phyloP scores from a whole-genome alignment of 768 basidiomycete genomes.

The Russula sp. region DNA sequence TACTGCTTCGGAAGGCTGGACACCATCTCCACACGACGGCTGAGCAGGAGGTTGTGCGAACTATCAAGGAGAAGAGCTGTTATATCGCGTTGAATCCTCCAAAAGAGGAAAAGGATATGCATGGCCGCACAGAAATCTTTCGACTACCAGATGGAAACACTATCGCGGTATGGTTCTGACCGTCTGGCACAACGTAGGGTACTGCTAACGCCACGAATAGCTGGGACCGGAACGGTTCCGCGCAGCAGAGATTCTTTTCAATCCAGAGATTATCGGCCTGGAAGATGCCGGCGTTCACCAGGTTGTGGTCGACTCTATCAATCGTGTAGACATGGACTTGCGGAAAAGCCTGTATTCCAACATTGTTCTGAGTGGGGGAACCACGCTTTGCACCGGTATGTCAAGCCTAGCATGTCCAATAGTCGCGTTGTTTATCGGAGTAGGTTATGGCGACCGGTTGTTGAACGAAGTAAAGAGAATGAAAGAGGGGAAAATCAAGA shows the following conservation, averaged over 20 bases:
- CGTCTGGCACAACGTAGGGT: constrained; percentile 7
- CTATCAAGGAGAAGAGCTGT: constrained; percentile 98
- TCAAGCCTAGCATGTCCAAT: constrained; percentile 22
- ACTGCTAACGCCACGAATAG: constrained; percentile 37
- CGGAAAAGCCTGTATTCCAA: constrained; percentile 94
- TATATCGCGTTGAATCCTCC: constrained; percentile 89
- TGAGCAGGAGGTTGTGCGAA: constrained; percentile 92
- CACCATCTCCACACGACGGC: constrained; percentile 95
- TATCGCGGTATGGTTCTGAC: constrained; percentile 42
- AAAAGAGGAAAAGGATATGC: constrained; percentile 91
- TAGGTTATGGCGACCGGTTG: constrained; percentile 93
- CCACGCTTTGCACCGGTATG: constrained; percentile 87
- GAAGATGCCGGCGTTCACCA: constrained; percentile 98
- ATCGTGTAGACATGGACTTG: constrained; percentile 91
- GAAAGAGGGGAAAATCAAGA: constrained; percentile 98
- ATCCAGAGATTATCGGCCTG: constrained; percentile 92
- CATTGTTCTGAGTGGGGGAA: constrained; percentile 94
- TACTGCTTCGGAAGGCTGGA: constrained; percentile 89
- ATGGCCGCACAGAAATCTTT: constrained; percentile 80
- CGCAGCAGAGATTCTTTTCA: constrained; percentile 96
- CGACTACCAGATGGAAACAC: constrained; percentile 91
- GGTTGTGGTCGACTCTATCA: constrained; percentile 97
- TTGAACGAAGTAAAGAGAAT: constrained; percentile 92
- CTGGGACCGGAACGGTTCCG: constrained; percentile 93
- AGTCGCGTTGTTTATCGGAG: constrained; percentile 24